Base-by-base conservation (phyloP, 805 yeast species). In the Nakazawaea ishiwadae region DNA sequence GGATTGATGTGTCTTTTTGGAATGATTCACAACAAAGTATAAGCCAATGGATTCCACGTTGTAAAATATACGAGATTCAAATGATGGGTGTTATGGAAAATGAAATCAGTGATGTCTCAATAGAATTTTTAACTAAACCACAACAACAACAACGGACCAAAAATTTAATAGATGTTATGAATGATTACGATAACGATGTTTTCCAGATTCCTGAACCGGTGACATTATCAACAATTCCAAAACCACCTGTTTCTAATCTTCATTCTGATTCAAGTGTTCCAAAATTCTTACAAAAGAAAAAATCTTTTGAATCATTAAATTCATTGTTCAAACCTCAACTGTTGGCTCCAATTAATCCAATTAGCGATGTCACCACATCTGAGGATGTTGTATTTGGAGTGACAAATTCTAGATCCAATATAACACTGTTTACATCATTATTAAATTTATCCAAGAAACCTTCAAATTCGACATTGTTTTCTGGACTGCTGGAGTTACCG, bases 61-160 rank as follows among this genome's bases (percentile, higher is more conserved):
- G 97, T 60, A 88, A 87, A 52, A 90, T 93, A 38, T 91, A 93
- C 59, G 98, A 91, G 53, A 63, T 93, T 15, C 98, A 93, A 58
- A 93, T 93, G 97, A 91, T 91, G 95, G 98, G 98, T 0, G 75
- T 93, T 6, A 88, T 91, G 82, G 98, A 91, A 53, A 87, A 86
- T 51, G 96, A 93, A 53, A 67, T 81, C 44, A 78, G 80, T 48
- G 77, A 83, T 10, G 75, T 84, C 6, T 75, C 79, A 7, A 74
- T 90, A 9, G 81, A 79, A 14, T 72, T 81, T 38, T 62, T 89
- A 38, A 70, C 66, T 6, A 10, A 52, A 59, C 46, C 37, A 54
- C 34, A 43, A 55, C 48, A 40, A 40, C 29, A 48, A 42, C 11
- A 56, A 63, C 12, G n/a, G n/a, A 55, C 63, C 4, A 57, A 56